phyloP scores from a whole-genome alignment of 768 basidiomycete genomes.

The Leccinum variicolor region DNA sequence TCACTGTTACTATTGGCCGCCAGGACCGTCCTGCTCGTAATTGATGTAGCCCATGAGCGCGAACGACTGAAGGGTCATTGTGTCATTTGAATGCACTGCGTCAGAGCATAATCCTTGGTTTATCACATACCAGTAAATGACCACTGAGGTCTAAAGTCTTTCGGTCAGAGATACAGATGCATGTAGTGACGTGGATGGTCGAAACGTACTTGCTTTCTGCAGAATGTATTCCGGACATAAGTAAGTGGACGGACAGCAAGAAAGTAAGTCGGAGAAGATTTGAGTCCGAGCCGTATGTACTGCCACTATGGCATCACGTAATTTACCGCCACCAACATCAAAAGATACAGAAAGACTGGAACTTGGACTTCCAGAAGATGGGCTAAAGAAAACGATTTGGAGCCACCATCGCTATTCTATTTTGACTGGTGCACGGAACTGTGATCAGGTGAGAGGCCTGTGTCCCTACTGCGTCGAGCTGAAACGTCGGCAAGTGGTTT shows the following conservation, averaged over 20 bases:
- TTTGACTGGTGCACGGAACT: too few species aligned
- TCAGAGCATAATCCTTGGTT: too few species aligned
- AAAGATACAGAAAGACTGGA: too few species aligned
- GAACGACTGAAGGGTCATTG: conserved; percentile 30
- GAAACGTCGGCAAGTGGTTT: too few species aligned
- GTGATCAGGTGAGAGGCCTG: too few species aligned
- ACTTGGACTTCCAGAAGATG: too few species aligned
- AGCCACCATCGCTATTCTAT: too few species aligned
- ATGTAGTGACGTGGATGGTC: background rate
- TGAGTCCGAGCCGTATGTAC: too few species aligned
- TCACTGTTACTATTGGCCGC: conserved; percentile 62
- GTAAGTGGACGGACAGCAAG: background rate
- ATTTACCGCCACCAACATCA: too few species aligned
- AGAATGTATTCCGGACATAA: background rate
- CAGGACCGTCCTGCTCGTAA: conserved; percentile 62
- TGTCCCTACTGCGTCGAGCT: too few species aligned
- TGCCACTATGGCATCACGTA: background rate
- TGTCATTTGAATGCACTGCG: background rate
- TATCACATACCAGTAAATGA: conserved; percentile 10
- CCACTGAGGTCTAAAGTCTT: conserved; percentile 7
- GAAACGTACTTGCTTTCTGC: background rate
- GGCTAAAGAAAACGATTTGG: too few species aligned
- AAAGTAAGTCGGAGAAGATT: too few species aligned
- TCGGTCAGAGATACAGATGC: background rate
- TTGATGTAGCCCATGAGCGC: conserved; percentile 35